Evolutionary conservation across 2,329 filamentous ascomycete species (phyloP), one percentile per base, ranked within the genome.

Genomic region (Colletotrichum sp.): DNA sequence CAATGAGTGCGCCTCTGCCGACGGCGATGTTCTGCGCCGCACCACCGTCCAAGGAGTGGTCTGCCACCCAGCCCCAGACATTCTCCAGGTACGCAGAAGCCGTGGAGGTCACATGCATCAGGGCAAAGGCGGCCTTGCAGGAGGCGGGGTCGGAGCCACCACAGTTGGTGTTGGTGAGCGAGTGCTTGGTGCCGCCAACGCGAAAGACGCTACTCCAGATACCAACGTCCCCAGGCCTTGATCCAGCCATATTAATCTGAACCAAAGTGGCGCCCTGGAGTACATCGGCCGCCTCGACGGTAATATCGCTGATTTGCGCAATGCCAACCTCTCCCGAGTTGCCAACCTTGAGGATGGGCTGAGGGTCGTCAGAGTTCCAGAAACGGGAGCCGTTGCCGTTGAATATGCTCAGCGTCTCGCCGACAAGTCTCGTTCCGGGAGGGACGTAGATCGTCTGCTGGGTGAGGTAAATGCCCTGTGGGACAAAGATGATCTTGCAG

Each of bases 41-140:
- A n/a, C 75, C 67, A n/a, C 85, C 85, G 71, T 91, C 89, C 18
- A 91, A 83, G 75, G 89, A 88, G 81, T 89, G 89, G 78, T 90
- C 89, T 8, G 82, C 80, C 28, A 84, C 83, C 85, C 84, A 87
- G 24, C 86, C 86, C 89, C 88, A 90, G 75, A 86, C 84, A 76
- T 89, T 90, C 79, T 92, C 90, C 63, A 91, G 84, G 78, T 91
- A 91, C 9, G 86, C 86, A 2, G 87, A 87, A 1, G 86, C 86
- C 0, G 82, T 83, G 9, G 81, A 74, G 0, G 86, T 86, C 12
- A 92, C 82, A 78, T 92, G 89, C 36, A 92, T 81, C 68, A 89
- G 81, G 4, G 86, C 80, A 73, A 85, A 89, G 2, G 88, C 87
- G 1, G 86, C 88, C 80, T 86, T 87, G 81, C 89, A 90, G 61